Base-by-base conservation (phyloP, 2,329 filamentous ascomycete species). In the Shiraia bambusicola region DNA sequence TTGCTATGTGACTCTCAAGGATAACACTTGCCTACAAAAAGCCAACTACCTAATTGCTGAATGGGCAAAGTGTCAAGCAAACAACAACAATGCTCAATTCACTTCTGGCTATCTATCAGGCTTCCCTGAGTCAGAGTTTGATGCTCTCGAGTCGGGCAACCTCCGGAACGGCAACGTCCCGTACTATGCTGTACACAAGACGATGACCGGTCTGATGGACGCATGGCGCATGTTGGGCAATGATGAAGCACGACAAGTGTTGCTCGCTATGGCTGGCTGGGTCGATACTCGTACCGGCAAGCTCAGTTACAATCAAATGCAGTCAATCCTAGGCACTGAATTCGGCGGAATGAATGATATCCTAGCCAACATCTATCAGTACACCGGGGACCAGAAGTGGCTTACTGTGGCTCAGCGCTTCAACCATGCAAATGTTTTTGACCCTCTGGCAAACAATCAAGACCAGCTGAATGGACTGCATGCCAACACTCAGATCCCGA, bases 121-220 rank as follows among this genome's bases (percentile, higher is more conserved):
- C 2, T 79, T 78, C 24, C 75, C 76, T 0, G 76, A 79, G 47
- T 76, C 74, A 0, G 76, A 79, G 11, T 73, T 79, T 30, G 57
- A 48, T 1, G 63, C 61, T 0, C 58, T 79, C 1, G 75, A 78
- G 40, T 55, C 59, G 0, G 60, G 75, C 1, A 75, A 65, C 0
- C 58, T 78, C 10, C 67, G 25, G 37, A 76, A 72, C 29, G 75
- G 76, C 19, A 78, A 78, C 33, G 76, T 79, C 0, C 75, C 76
- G 0, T 79, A 78, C 58, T 79, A 79, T 44, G 71, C 72, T 15
- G 66, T 79, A n/a, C 76, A 79, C 61, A 79, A 79, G 63, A 77
- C 73, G 1, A 69, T 79, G 54, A 71, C 74, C 1, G 76, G 76
- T 0, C 65, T 79, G 9, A 69, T 78, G 1, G 76, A 79, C 32